These are phyloP conservation scores for Schizosaccharomyces japonicus DNA, from an alignment of 805 yeast genomes.

Conservation along the genomic window DNA sequence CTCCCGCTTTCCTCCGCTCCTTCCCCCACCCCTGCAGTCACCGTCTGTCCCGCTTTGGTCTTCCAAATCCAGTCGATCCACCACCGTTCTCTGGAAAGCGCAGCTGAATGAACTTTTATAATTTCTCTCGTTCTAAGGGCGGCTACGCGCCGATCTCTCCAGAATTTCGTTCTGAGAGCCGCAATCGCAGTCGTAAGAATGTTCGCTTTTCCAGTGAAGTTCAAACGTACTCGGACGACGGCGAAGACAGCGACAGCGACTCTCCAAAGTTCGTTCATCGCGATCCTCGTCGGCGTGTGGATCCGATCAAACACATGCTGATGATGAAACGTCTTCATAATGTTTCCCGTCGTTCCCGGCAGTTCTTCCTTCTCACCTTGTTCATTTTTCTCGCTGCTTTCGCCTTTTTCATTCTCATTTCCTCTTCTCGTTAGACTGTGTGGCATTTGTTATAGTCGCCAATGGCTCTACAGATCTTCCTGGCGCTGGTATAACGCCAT, in stretches of 20 bases:
- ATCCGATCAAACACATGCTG: slow-evolving; percentile 1
- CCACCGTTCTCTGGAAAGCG: too few species aligned
- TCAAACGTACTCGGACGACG: neutral
- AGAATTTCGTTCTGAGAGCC: too few species aligned
- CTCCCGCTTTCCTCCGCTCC: too few species aligned
- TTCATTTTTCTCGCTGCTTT: neutral
- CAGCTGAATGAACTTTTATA: too few species aligned
- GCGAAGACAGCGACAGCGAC: slow-evolving; percentile 1
- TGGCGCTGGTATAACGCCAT: too few species aligned
- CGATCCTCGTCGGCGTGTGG: neutral
- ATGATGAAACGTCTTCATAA: neutral
- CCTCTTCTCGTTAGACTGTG: neutral
- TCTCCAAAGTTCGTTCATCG: neutral
- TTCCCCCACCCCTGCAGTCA: too few species aligned
- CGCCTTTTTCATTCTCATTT: neutral
- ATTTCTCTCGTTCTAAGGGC: too few species aligned
- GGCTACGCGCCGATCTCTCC: too few species aligned
- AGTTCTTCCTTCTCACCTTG: neutral
- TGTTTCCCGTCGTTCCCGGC: neutral
- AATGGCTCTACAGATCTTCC: too few species aligned
- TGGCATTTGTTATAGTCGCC: too few species aligned
- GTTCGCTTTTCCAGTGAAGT: neutral
- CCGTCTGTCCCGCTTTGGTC: too few species aligned
- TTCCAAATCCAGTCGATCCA: too few species aligned
- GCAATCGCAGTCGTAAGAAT: neutral